phyloP scores from a whole-genome alignment of 2,329 filamentous ascomycete genomes.

The Chaetomium sp. region DNA sequence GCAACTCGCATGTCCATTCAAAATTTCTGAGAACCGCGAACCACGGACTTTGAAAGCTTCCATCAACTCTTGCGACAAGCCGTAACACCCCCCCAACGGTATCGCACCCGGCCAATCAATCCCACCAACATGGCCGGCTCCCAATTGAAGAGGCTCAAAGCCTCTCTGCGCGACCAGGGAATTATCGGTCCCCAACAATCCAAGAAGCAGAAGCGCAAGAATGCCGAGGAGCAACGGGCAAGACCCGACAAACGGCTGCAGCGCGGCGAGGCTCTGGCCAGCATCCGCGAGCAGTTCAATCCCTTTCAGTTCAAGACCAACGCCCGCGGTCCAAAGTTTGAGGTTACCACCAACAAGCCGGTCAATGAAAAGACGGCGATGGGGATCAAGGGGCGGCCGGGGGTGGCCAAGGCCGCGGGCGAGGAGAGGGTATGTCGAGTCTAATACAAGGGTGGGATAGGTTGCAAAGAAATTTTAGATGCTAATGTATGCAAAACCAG shows the following conservation, averaged over 20 bases:
- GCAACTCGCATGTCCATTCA: constrained; percentile 14
- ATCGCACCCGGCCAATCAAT: background rate
- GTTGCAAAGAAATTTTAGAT: too few species aligned
- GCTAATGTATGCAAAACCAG: constrained; percentile 32
- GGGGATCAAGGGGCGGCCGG: constrained; percentile 66
- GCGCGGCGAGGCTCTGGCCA: constrained; percentile 69
- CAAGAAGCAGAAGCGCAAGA: constrained; percentile 84
- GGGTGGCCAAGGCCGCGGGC: constrained; percentile 74
- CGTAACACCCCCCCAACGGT: background rate
- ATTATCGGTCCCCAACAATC: constrained; percentile 88
- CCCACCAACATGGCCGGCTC: constrained; percentile 74
- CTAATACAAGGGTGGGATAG: too few species aligned
- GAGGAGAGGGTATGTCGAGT: constrained; percentile 80
- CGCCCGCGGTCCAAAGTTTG: constrained; percentile 72
- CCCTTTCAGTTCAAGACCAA: constrained; percentile 90
- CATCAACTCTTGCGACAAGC: background rate
- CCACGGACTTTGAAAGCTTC: constrained; percentile 16
- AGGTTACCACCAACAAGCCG: constrained; percentile 65
- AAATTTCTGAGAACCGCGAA: constrained; percentile 18
- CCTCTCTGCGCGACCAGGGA: constrained; percentile 81
- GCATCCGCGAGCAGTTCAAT: constrained; percentile 94
- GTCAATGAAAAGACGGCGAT: constrained; percentile 46
- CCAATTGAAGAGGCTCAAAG: constrained; percentile 91
- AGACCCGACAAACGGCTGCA: constrained; percentile 68
- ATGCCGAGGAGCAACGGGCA: constrained; percentile 58